Percentiles rank a stretch among this genome's conserved stretches.
Evolutionary conservation across 2,329 filamentous ascomycete species (phyloP).

Genomic region (Botrytis hyacinthi): DNA sequence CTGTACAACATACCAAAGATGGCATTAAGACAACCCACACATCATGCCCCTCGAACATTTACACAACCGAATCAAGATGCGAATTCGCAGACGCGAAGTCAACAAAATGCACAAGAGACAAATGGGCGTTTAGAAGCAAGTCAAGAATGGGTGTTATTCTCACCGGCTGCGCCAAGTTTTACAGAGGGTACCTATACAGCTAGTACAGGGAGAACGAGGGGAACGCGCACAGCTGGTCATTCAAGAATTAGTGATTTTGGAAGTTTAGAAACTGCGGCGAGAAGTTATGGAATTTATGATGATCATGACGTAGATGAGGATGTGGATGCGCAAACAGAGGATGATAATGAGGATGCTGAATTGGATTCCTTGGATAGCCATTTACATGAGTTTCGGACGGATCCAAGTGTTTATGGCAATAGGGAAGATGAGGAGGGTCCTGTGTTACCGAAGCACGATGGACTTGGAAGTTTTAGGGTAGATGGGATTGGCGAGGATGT

Average conservation of each 20-base stretch:
- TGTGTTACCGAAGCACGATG: conserved; percentile 88
- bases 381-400: conserved; percentile 79
- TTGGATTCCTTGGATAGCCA: conserved; percentile 93
- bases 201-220: conserved; percentile 55
- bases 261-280: conserved; percentile 68
- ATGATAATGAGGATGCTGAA: conserved; percentile 67
- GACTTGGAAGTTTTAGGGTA: conserved; percentile 78
- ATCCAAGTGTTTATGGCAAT: conserved; percentile 40
- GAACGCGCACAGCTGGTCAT: conserved; percentile 63
- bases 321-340: conserved; percentile 53
- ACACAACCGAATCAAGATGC: conserved; percentile 40
- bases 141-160: conserved; percentile 96
- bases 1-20: conserved; percentile 10
- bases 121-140: conserved; percentile 59
- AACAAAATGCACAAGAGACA: conserved; percentile 21
- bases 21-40: conserved; percentile 23
- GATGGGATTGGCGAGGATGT: conserved; percentile 56
- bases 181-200: conserved; percentile 68
- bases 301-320: conserved; percentile 53
- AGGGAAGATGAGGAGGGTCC: conserved; percentile 43
- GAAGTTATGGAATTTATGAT: conserved; percentile 53
- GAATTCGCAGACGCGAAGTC: conserved; percentile 38
- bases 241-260: conserved; percentile 79
- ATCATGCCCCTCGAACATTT: conserved; percentile 45
- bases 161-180: conserved; percentile 65